Conservation (phyloP, 768 basidiomycete species). For the Podaxis sp. region DNA sequence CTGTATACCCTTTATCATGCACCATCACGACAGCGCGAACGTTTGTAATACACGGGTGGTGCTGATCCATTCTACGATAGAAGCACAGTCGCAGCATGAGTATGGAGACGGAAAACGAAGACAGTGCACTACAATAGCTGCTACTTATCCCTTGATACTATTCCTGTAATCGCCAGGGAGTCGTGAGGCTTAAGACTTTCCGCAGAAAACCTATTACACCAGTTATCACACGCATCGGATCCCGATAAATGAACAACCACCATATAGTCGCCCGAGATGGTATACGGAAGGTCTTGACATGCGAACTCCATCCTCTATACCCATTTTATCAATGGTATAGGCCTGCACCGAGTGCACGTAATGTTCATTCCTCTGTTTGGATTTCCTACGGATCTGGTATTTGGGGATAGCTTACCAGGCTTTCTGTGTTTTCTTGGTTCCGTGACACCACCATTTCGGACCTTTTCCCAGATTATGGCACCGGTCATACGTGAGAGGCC, state of each 20-base stretch:
- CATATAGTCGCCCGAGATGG: too few relatives aligned
- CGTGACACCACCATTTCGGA: too few relatives aligned
- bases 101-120: background rate
- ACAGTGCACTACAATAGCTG: background rate
- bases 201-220: background rate
- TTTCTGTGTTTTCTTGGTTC: too few relatives aligned
- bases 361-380: too few relatives aligned
- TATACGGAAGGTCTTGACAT: too few relatives aligned
- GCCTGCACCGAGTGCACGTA: too few relatives aligned
- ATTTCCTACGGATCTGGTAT: too few relatives aligned
- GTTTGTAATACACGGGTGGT: background rate
- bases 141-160: background rate
- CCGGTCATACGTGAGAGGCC: too few relatives aligned
- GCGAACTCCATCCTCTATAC: too few relatives aligned
- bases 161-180: background rate
- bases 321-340: too few relatives aligned
- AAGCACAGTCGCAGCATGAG: background rate
- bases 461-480: too few relatives aligned
- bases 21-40: background rate
- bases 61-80: background rate
- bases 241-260: background rate
- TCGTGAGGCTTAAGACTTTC: background rate
- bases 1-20: background rate
- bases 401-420: too few relatives aligned
- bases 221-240: background rate